Conservation (phyloP, 2,329 filamentous ascomycete species). For the Keithomyces neogunnii region DNA sequence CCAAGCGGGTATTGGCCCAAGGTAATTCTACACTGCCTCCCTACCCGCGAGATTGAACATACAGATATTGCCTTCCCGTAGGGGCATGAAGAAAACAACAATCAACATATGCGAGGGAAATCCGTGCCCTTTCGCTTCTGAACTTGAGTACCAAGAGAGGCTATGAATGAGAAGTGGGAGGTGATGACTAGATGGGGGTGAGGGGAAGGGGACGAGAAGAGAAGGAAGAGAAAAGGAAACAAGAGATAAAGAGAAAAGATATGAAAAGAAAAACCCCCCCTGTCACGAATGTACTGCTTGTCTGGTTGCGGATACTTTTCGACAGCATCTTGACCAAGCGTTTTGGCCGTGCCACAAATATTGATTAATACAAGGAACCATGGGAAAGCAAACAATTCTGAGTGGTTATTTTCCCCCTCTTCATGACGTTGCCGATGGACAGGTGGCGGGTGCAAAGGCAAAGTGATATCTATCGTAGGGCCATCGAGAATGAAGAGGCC, state of each 20-base stretch:
- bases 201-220: neutral
- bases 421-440: too few relatives aligned
- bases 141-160: neutral
- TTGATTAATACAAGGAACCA: too few relatives aligned
- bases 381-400: too few relatives aligned
- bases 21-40: neutral
- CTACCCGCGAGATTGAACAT: neutral
- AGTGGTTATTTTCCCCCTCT: too few relatives aligned
- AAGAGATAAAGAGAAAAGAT: neutral
- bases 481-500: too few relatives aligned
- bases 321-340: too few relatives aligned
- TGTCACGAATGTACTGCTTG: neutral
- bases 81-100: neutral
- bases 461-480: too few relatives aligned
- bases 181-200: too few relatives aligned
- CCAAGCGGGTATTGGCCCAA: neutral
- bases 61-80: neutral
- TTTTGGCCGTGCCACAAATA: too few relatives aligned
- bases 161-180: neutral
- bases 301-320: too few relatives aligned
- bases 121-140: neutral
- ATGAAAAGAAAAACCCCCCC: neutral
- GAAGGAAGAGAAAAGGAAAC: neutral
- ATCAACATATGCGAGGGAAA: neutral
- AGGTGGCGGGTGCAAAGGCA: too few relatives aligned